Percentiles rank a stretch among this genome's conserved stretches.
phyloP scores from a whole-genome alignment of 2,329 filamentous ascomycete genomes.

The Tothia fuscella region DNA sequence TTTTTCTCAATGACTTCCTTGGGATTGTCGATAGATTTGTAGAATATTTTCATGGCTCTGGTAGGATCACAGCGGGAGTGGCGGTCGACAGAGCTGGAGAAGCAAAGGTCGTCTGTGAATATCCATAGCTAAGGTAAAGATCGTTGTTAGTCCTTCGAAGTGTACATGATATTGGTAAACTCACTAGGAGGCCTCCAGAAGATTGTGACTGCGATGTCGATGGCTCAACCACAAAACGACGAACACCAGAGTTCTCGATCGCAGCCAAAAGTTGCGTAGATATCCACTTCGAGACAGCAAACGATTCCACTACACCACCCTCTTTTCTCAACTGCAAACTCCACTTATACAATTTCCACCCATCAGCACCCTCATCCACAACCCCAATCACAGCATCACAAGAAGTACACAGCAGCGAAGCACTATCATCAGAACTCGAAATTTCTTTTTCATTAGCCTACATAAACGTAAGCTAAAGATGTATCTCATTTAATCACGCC shows the following conservation, averaged over 20 bases:
- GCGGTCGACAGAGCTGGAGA: constrained; percentile 33
- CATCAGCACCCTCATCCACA: constrained; percentile 31
- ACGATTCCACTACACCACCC: constrained; percentile 13
- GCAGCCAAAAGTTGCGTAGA: constrained; percentile 44
- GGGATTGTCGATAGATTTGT: constrained; percentile 26
- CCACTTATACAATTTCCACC: constrained; percentile 41
- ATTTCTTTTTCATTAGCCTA: background rate
- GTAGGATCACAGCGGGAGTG: constrained; percentile 23
- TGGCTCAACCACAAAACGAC: constrained; percentile 50
- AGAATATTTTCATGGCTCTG: constrained; percentile 48
- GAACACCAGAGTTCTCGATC: constrained; percentile 42
- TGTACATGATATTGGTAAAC: background rate
- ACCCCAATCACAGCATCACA: constrained; percentile 26
- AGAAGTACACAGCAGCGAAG: constrained; percentile 21
- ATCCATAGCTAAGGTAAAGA: constrained; percentile 38
- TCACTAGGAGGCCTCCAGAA: constrained; percentile 5
- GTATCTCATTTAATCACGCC: constrained; percentile 8
- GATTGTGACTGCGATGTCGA: constrained; percentile 9
- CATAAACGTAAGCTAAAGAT: constrained; percentile 4
- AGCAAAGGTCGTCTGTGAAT: constrained; percentile 47
- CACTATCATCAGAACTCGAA: background rate
- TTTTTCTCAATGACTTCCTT: constrained; percentile 20
- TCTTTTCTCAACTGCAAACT: constrained; percentile 21
- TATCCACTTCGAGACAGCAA: constrained; percentile 31
- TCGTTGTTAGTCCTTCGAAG: background rate